Evolutionary conservation across 1,284 basidiomycete species (phyloP), one percentile per base, ranked within the genome.

Genomic region (Limonomyces culmigenus): DNA sequence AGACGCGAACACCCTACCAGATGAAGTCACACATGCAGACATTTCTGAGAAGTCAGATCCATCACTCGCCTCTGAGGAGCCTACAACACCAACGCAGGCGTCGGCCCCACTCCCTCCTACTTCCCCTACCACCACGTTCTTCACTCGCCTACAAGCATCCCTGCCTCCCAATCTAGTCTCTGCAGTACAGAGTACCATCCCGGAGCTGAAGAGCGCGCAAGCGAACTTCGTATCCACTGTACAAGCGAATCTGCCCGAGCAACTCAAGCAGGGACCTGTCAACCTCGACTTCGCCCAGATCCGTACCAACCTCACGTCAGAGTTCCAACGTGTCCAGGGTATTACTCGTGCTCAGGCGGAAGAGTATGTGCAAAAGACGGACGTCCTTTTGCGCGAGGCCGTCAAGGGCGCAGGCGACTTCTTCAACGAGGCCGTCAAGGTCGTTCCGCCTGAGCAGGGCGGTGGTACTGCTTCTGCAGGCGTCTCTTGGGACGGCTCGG

Each of bases 401-500:
- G n/a, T 8, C 23, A 27, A 8, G 23, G n/a, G 23, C 29, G 78
- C 84, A 4, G 69, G 77, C 13, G 77, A 77, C 38, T 83, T 75
- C 38, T 54, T 88, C 20, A 72, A 73, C 39, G 85, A 89, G 35
- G 87, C 86, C 10, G 84, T 95, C 45, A 85, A 85, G 51, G 77
- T 95, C 35, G 63, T 95, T 6, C 89, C 89, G 1, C 88, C 88
- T 1, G 75, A 80, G 30, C 67, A 64, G 5, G 50, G 50, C 13
- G 42, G 52, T 0, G 44, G 48, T 3, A 48, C 51, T 5, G 53
- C n/a, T 60, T 5, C 66, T 63, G 2, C 48, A 78, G 23, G 51
- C 72, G 33, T 78, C 21, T 51, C 72, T 32, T 87, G 83, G 80
- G 83, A 88, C 52, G 84, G 83, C 0, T 59, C 72, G n/a, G 83